Evolutionary conservation across 176 grass and related monocot species (phyloP).

Genomic region (Rhipidocladum racemiflorum): DNA sequence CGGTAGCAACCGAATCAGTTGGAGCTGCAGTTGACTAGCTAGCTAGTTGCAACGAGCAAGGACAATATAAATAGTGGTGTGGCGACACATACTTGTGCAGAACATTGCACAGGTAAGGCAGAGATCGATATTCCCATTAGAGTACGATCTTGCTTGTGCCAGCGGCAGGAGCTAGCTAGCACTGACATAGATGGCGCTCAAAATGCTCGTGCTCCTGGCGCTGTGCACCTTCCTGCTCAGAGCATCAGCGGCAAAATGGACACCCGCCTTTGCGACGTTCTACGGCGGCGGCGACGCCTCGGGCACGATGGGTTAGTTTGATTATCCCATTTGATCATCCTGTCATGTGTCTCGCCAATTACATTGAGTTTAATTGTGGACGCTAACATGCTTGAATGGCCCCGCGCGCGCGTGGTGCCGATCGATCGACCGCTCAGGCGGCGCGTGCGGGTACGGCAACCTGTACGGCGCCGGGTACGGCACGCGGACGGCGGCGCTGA

Average conservation of each 20-base stretch:
- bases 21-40: not conserved
- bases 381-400: not conserved
- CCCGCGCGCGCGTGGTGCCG: not conserved
- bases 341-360: too few species aligned
- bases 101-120: not conserved
- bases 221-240: not conserved
- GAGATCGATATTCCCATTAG: not conserved
- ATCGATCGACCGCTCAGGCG: constrained; percentile 5
- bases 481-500: constrained; percentile 55
- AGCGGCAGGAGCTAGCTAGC: not conserved
- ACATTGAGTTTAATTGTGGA: not conserved
- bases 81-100: not conserved
- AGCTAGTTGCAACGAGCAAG: not conserved
- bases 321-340: not conserved
- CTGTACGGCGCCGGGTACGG: constrained; percentile 52
- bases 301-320: constrained; percentile 27
- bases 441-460: constrained; percentile 55
- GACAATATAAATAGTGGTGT: not conserved
- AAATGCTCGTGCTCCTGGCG: not conserved
- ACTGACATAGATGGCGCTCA: constrained; percentile 33
- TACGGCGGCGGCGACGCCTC: constrained; percentile 50
- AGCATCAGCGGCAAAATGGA: constrained; percentile 18
- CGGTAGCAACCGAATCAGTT: constrained; percentile 13
- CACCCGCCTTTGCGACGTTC: constrained; percentile 42
- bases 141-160: not conserved